Base-by-base conservation (phyloP, 2,329 filamentous ascomycete genomes). In the Trichoderma cornu-damae region DNA sequence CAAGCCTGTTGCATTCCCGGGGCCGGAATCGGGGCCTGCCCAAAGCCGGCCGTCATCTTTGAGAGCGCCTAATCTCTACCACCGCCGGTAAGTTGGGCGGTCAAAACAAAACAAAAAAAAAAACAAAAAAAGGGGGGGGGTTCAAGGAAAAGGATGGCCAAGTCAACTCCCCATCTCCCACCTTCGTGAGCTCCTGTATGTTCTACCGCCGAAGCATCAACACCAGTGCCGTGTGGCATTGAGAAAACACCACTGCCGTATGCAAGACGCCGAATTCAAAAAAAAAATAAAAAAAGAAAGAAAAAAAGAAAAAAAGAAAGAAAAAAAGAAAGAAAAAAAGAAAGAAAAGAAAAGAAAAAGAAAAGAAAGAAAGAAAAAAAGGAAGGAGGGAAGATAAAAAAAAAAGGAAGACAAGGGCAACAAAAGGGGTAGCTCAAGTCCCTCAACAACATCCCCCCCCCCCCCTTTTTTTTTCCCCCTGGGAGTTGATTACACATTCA, bases 121-220 rank as follows among this genome's bases (percentile, higher is more conserved):
- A n/a, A 38, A 16, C 6, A n/a, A 12, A 26, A 46, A 20, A 20
- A 20, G 11, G 24, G 32, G 18, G 1, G 2, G 40, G 8, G 14
- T 24, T 16, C 44, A 32, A 35, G 3, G 22, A 40, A 20, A 40
- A n/a, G 6, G 14, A 30, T 28, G 16, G 18, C 48, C 24, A 46
- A 30, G 9, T 18, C 28, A 54, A 54, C 42, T 44, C 51, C 20
- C 52, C n/a, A 28, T 26, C 12, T 8, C 16, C 49, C 49, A 42
- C 35, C n/a, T 34, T 3, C 16, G 35, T 51, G 8, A 52, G 30
- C 24, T 20, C 35, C n/a, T 42, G 37, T 52, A 52, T 47, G 28
- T 26, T 55, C 52, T 55, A 46, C 42, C 24, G 12, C 52, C 22
- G 12, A 53, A 53, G 14, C 18, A 44, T 35, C 50, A 53, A 53